Conservation (phyloP, 257 asterid genomes). For the Haberlea rhodopensis region DNA sequence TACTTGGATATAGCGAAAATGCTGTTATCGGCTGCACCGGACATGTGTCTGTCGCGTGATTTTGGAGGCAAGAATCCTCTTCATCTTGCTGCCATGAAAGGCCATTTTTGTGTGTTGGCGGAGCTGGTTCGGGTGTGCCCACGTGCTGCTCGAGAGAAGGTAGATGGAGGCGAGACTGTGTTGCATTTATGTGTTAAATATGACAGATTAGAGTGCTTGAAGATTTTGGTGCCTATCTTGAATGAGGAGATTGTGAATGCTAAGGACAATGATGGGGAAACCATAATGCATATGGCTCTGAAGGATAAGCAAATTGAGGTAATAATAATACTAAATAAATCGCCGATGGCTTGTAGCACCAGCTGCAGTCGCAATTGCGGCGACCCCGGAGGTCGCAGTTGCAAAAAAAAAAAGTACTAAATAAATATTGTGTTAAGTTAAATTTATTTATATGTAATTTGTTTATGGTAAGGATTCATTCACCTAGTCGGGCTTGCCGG, state of each 20-base stretch:
- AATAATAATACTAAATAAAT: not conserved
- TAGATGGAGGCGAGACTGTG: constrained; percentile 27
- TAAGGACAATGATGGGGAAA: constrained; percentile 39
- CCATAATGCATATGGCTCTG: constrained; percentile 38
- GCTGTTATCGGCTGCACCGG: constrained; percentile 31
- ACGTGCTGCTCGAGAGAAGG: constrained; percentile 37
- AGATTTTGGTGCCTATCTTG: too few species aligned
- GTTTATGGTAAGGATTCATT: not conserved
- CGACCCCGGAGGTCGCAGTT: too few species aligned
- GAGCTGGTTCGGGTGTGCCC: constrained; percentile 28
- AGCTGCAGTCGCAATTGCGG: too few species aligned
- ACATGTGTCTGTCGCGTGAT: too few species aligned
- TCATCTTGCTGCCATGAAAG: constrained; percentile 51
- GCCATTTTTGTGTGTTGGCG: constrained; percentile 28
- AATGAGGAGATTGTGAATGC: constrained; percentile 20
- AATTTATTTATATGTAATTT: not conserved
- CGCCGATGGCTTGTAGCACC: too few species aligned
- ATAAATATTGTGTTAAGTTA: too few species aligned
- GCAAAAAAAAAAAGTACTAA: too few species aligned
- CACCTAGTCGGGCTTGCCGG: too few species aligned
- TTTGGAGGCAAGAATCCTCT: constrained; percentile 60
- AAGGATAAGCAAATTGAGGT: constrained; percentile 39
- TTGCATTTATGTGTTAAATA: constrained; percentile 47
- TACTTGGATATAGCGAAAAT: constrained; percentile 23
- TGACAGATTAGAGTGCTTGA: constrained; percentile 33